Base-by-base conservation (phyloP, 2,329 filamentous ascomycete species). In the Colletotrichum nymphaeae region DNA sequence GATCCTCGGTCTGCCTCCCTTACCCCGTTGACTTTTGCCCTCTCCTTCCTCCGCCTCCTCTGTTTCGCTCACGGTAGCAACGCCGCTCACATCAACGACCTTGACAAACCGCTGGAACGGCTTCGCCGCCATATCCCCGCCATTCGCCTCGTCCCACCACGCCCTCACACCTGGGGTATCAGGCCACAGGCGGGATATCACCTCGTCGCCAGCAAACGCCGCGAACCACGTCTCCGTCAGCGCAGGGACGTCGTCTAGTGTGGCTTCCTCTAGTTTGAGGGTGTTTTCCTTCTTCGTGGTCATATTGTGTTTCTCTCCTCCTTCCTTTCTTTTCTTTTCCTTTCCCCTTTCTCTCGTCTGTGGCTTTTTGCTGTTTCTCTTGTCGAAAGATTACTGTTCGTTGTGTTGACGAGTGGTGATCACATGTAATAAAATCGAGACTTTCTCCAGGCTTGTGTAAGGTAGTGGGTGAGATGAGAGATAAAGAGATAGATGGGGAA, bases 221-320 rank as follows among this genome's bases (percentile, higher is more conserved):
- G 74, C 71, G 37, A 72, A 75, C 71, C 72, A 75, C 32, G 74
- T 24, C 14, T 66, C 53, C 22, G 74, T 74, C n/a, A 74, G 16
- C 6, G 63, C 58, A 19, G 63, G 58, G 8, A 74, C 35, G 8
- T 72, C 68, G 16, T 72, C 66, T 1, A 73, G 2, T 2, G 59
- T 64, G 1, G 16, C 69, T 1, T 37, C 30, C n/a, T 62, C 59
- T 5, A 62, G 24, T 24, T 4, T 49, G 37, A 62, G 59, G 16
- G 24, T 11, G 11, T 24, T 62, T 14, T 19, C 37, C 37, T 6
- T 42, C 14, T 19, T 19, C 2, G 14, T 3, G 5, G 37, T 42
- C 37, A 19, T 42, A 0, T 14, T 42, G 32, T 35, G 32, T 12
- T 35, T 19, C 3, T 49, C 42, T 19, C 3, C 8, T 12, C 42